Percentiles rank a stretch among this genome's conserved stretches.
Evolutionary conservation across 78 protist species (phyloP).

Genomic region (Cavenderia fasciculata): DNA sequence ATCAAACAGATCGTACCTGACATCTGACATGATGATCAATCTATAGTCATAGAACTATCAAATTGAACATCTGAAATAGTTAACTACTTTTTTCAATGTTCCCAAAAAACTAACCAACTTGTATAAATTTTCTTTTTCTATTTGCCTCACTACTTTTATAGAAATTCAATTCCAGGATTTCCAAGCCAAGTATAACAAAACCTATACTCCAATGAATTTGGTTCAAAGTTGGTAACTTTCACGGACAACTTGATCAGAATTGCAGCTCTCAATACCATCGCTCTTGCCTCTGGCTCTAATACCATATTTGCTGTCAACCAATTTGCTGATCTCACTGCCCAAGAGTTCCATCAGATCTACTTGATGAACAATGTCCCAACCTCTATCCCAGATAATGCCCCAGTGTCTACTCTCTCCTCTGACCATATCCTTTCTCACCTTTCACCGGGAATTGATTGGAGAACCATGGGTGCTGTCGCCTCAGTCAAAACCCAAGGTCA

Average conservation of each 20-base stretch:
- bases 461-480: slow-evolving; percentile 35
- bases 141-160: not conserved
- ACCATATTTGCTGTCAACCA: slow-evolving; percentile 26
- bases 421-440: no score
- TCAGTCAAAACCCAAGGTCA: slow-evolving; percentile 40
- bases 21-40: no score
- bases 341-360: slow-evolving; percentile 19
- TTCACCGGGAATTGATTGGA: no score
- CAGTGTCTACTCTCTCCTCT: no score
- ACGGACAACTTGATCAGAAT: slow-evolving; percentile 42
- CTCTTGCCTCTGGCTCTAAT: not conserved
- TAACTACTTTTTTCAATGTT: no score
- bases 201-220: slow-evolving; percentile 33
- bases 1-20: no score
- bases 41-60: no score
- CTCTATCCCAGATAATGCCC: no score
- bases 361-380: no score
- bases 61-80: no score
- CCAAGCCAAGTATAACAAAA: slow-evolving; percentile 55
- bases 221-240: slow-evolving; percentile 27
- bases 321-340: slow-evolving; percentile 38
- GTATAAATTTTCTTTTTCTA: no score
- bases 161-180: slow-evolving; percentile 23
- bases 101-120: no score
- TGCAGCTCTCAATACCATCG: slow-evolving; percentile 2